Base-by-base conservation (phyloP, 768 basidiomycete genomes). In the Mycena rosella region DNA sequence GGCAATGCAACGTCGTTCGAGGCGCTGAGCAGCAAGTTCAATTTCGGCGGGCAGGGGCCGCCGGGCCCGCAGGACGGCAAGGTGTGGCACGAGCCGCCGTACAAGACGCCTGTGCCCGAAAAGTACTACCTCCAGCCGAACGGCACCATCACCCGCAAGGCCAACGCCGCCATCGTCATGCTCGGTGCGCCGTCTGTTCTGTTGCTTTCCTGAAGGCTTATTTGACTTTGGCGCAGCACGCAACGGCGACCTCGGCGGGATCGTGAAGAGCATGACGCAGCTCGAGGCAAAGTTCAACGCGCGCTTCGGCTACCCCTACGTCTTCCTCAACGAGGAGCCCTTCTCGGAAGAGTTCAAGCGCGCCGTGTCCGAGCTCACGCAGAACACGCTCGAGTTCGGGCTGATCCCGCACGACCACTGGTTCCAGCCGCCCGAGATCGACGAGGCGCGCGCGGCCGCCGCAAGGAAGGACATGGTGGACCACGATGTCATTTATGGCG, bases 311-410 rank as follows among this genome's bases (percentile, higher is more conserved):
- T 97, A 98, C 74, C 94, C 95, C 5, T 98, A 93, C 78, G 90
- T 95, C 27, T 92, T 98, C 79, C 82, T 98, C 66, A 97, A 97
- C 76, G 96, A 98, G 54, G 87, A 88, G 68, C 87, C 88, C 0
- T 97, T 97, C 78, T 82, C 86, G 17, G 88, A 91, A 1, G 86
- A 88, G 20, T 96, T 96, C 79, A 93, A 90, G 75, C 80, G 80
- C 87, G 89, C 74, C 54, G 65, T 79, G n/a, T 54, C 62, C 49
- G 71, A 67, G 30, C 71, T 78, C 42, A 82, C 72, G 32, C 42
- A 58, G 26, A 73, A 74, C 2, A 73, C 72, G 14, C 63, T 77
- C 72, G 84, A 81, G 60, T 93, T 92, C 73, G 92, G 91, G 8
- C 72, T 87, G 24, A 91, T 95, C 58, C 90, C 91, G 18, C 78